phyloP scores from a whole-genome alignment of 2,329 filamentous ascomycete genomes.

The Periconia macrospinosa region DNA sequence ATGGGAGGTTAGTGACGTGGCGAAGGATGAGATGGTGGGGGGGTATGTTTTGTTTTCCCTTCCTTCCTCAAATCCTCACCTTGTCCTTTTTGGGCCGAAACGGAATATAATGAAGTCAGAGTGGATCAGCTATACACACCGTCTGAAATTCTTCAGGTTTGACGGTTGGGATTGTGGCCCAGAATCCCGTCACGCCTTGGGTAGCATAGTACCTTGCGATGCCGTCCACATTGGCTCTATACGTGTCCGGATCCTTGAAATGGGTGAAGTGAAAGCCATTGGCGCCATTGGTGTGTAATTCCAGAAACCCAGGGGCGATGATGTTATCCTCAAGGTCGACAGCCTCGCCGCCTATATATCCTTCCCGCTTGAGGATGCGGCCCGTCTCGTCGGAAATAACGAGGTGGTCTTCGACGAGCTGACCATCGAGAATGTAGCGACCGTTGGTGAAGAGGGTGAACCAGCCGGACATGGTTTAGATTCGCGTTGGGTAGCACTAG shows the following conservation, averaged over 20 bases:
- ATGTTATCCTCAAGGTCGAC: slow-evolving; percentile 55
- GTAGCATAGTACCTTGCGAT: slow-evolving; percentile 54
- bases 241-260: slow-evolving; percentile 47
- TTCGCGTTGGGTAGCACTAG: background rate
- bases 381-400: slow-evolving; percentile 51
- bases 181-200: slow-evolving; percentile 58
- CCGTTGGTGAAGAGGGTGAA: slow-evolving; percentile 52
- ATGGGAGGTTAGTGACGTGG: background rate
- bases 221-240: slow-evolving; percentile 48
- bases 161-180: slow-evolving; percentile 57
- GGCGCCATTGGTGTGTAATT: slow-evolving; percentile 58
- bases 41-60: background rate
- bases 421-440: slow-evolving; percentile 47
- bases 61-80: background rate
- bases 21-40: background rate
- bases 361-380: slow-evolving; percentile 45
- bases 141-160: slow-evolving; percentile 49
- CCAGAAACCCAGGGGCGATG: slow-evolving; percentile 58
- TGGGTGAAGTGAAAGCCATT: slow-evolving; percentile 59
- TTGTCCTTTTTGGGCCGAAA: no score
- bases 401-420: slow-evolving; percentile 48
- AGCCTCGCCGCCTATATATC: slow-evolving; percentile 48
- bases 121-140: slow-evolving; percentile 26
- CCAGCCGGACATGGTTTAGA: slow-evolving; percentile 42
- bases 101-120: no score